These are phyloP conservation scores for Silene noctiflora DNA, from an alignment of 179 eudicot genomes.

Conservation along the genomic window DNA sequence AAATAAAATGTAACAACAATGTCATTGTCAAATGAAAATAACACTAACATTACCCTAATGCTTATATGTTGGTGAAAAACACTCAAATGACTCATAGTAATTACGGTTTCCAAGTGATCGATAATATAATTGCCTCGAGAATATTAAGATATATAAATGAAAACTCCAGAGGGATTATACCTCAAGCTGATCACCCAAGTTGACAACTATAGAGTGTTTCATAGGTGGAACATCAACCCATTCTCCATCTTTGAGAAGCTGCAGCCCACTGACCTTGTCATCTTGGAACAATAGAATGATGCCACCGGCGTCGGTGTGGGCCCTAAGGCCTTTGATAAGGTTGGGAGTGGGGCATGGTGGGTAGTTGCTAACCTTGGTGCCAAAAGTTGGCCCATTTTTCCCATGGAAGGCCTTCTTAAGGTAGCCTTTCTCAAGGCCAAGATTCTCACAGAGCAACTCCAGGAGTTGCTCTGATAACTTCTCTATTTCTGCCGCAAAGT, in stretches of 20 bases:
- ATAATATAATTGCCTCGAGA: too few relatives aligned
- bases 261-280: slow-evolving; percentile 71
- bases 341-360: slow-evolving; percentile 88
- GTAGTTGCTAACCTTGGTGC: slow-evolving; percentile 76
- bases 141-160: not conserved
- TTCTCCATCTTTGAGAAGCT: slow-evolving; percentile 63
- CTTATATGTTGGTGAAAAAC: too few relatives aligned
- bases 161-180: slow-evolving; percentile 21
- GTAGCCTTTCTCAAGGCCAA: slow-evolving; percentile 70
- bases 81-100: too few relatives aligned
- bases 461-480: slow-evolving; percentile 57
- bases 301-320: slow-evolving; percentile 87
- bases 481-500: slow-evolving; percentile 56
- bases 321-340: slow-evolving; percentile 70
- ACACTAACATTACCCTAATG: too few relatives aligned
- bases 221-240: slow-evolving; percentile 85
- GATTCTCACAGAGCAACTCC: slow-evolving; percentile 62
- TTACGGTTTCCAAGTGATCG: too few relatives aligned
- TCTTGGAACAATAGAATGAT: slow-evolving; percentile 72
- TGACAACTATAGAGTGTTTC: slow-evolving; percentile 73
- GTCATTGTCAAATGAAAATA: too few relatives aligned
- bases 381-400: slow-evolving; percentile 68
- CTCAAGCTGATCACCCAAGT: slow-evolving; percentile 86
- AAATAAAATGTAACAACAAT: too few relatives aligned
- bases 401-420: slow-evolving; percentile 60